Base-by-base conservation (phyloP, 179 eudicot species). In the Silene vulgaris region DNA sequence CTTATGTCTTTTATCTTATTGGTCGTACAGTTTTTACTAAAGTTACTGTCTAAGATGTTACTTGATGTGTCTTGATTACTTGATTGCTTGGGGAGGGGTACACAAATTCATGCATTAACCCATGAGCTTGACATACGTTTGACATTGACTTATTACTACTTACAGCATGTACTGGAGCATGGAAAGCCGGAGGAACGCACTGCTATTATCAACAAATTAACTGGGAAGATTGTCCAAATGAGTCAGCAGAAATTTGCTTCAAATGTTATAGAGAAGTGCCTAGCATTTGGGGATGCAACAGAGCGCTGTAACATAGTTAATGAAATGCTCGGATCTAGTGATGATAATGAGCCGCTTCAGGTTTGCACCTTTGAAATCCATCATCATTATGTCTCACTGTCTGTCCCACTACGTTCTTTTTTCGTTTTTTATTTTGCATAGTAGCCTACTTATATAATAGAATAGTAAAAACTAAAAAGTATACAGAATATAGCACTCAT, bases 191-290 rank as follows among this genome's bases (percentile, higher is more conserved):
- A 89, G 35, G 97, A 94, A 72, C 90, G 98, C 65, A 64, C 97
- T n/a, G 79, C 87, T 77, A 94, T 94, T 54, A 90, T 94, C 26
- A 75, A 43, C 76, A 85, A 90, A 82, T 80, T 94, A 80, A 86
- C 89, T 59, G 97, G 94, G 79, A 87, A 90, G 83, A 90, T 94
- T 26, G 98, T 94, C 70, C 94, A 88, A 75, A 94, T 94, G 98
- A 92, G 98, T 79, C 98, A 94, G 86, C 98, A 94, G 81, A 94
- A 94, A 75, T 94, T 92, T 79, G 98, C 98, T 37, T 94, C 98
- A 9, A 94, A 94, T 80, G 98, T 94, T 43, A 90, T 94, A 20
- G 98, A 94, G 81, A 94, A 94, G 78, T 94, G 98, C 86, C 82
- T 94, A 64, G 82, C 90, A 63, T 92, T 89, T 83, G 92, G 98